Conservation (phyloP, 2,329 filamentous ascomycete genomes). For the Fusarium sp. region DNA sequence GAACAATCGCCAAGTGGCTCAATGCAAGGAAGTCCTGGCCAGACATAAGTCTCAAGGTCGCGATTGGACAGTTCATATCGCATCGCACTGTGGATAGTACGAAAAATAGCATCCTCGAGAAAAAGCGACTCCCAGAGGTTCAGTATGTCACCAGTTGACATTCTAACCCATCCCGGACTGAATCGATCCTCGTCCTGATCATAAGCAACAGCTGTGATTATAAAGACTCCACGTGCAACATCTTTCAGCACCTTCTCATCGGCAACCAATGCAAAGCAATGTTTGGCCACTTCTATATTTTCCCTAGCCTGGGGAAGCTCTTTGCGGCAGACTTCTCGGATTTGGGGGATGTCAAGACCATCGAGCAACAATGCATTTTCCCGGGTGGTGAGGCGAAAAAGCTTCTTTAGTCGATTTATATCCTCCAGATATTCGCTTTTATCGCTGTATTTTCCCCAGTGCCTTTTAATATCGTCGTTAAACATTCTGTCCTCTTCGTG, state of each 20-base stretch:
- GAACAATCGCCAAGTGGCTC: background rate
- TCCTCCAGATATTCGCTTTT: background rate
- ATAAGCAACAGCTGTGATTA: background rate
- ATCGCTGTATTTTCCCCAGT: background rate
- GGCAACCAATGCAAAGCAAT: slow-evolving; percentile 1
- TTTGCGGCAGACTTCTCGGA: background rate
- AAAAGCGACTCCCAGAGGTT: background rate
- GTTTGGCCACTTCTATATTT: background rate
- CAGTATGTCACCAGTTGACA: background rate
- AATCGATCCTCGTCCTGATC: background rate
- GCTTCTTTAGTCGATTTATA: background rate
- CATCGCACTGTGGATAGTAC: background rate
- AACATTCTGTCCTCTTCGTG: background rate
- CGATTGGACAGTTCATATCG: background rate
- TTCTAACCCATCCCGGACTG: background rate
- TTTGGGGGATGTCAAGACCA: background rate
- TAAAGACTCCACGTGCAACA: background rate
- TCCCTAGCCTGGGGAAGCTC: background rate
- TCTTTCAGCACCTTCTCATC: slow-evolving; percentile 16
- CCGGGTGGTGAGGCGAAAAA: background rate
- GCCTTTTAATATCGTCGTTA: background rate
- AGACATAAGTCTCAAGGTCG: background rate
- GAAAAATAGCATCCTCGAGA: background rate
- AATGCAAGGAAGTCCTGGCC: background rate
- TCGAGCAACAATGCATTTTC: background rate